Evolutionary conservation across 805 yeast genomes (phyloP).

Genomic region (Brettanomyces nanus): DNA sequence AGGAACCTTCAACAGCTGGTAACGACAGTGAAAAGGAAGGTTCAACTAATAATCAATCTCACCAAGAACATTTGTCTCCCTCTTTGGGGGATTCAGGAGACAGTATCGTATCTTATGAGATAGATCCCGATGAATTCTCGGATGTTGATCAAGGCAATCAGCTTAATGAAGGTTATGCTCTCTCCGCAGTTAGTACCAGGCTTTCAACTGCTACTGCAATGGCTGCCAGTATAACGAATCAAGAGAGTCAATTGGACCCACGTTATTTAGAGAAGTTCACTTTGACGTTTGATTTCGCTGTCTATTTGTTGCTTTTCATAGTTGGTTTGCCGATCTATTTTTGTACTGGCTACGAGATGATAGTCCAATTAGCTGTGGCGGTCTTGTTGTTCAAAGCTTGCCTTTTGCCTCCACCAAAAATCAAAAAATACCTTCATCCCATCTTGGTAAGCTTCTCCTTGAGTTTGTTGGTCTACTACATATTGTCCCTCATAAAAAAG

Average conservation of each 20-base stretch:
- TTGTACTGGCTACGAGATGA: constrained; percentile 46
- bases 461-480: constrained; percentile 55
- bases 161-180: constrained; percentile 24
- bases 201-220: constrained; percentile 16
- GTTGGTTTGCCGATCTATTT: constrained; percentile 57
- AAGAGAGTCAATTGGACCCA: background rate
- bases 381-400: constrained; percentile 47
- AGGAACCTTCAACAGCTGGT: constrained; percentile 1
- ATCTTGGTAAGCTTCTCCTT: constrained; percentile 56
- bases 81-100: background rate
- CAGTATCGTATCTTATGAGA: too few relatives aligned
- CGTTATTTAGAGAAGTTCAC: background rate
- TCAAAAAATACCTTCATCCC: constrained; percentile 56
- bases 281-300: constrained; percentile 40
- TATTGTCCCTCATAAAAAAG: constrained; percentile 46
- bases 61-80: background rate
- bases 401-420: constrained; percentile 36
- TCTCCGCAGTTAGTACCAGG: too few relatives aligned
- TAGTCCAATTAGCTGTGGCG: constrained; percentile 55
- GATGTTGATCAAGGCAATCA: background rate
- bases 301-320: constrained; percentile 39
- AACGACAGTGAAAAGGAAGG: background rate
- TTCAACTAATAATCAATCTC: background rate
- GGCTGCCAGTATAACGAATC: background rate
- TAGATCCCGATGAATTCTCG: background rate